Percentiles rank a stretch among this genome's conserved stretches.
These are phyloP conservation scores for Xylaria sp. DNA, from an alignment of 2,329 filamentous ascomycete genomes.

Conservation along the genomic window DNA sequence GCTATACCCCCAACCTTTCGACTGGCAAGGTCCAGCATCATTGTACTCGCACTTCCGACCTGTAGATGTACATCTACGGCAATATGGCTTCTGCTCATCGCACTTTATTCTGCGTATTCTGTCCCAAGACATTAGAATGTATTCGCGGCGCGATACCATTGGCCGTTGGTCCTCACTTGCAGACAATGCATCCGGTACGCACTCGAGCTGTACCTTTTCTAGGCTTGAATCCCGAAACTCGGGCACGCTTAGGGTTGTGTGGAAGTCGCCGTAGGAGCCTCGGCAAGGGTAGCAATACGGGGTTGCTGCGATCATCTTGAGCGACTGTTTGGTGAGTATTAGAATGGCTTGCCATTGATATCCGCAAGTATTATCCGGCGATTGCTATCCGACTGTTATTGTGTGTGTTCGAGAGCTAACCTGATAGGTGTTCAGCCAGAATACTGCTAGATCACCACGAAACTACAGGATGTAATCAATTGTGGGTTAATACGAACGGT, in stretches of 20 bases:
- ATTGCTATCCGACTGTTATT: background rate
- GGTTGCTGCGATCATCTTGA: background rate
- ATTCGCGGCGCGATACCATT: background rate
- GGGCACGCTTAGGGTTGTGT: background rate
- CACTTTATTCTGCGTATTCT: background rate
- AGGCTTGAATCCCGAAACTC: background rate
- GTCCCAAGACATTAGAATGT: background rate
- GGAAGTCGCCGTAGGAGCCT: background rate
- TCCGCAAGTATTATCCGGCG: background rate
- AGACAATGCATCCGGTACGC: background rate
- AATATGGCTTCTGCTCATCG: no score
- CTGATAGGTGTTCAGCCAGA: background rate
- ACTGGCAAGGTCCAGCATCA: no score
- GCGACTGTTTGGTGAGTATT: background rate
- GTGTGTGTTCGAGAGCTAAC: background rate
- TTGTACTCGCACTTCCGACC: no score
- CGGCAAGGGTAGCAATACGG: background rate
- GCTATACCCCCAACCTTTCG: no score
- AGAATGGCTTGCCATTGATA: background rate
- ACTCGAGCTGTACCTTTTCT: background rate
- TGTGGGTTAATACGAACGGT: background rate
- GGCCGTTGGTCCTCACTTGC: background rate
- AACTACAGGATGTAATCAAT: background rate
- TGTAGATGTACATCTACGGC: no score
- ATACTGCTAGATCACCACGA: background rate